Conservation (phyloP, 495 filamentous ascomycete species). For the Hypoxylon cercidicola region DNA sequence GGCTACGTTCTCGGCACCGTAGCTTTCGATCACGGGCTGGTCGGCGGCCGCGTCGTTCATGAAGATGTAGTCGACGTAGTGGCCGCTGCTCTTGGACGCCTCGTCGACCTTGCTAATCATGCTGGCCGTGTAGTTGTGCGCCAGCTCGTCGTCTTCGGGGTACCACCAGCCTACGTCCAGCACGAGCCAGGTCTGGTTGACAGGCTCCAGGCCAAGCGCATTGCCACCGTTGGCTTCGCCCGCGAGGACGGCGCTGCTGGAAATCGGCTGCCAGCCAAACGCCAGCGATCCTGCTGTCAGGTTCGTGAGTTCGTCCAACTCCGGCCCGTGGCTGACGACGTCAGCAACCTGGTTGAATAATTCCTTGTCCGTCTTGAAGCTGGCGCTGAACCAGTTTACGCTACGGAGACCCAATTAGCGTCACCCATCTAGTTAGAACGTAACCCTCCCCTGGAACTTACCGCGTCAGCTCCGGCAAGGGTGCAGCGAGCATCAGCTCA, state of each 20-base stretch:
- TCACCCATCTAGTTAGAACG: no score
- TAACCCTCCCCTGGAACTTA: not conserved
- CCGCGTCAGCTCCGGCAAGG: conserved; percentile 31
- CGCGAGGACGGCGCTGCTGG: conserved; percentile 33
- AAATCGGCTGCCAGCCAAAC: conserved; percentile 44
- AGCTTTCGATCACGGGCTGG: conserved; percentile 39
- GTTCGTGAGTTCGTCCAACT: conserved; percentile 34
- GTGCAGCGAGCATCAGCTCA: conserved; percentile 30
- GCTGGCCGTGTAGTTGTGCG: conserved; percentile 30
- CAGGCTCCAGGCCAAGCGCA: conserved; percentile 39
- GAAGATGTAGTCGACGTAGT: conserved; percentile 42
- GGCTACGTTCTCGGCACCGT: conserved; percentile 41
- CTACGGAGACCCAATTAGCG: conserved; percentile 18
- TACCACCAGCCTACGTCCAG: conserved; percentile 42
- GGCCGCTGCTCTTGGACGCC: conserved; percentile 26
- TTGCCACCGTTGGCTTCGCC: conserved; percentile 37
- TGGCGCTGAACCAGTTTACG: conserved; percentile 41
- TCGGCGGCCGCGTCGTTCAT: conserved; percentile 42
- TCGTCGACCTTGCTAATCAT: conserved; percentile 38
- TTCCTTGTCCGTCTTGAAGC: conserved; percentile 37
- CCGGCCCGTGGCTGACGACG: conserved; percentile 36
- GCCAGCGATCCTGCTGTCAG: conserved; percentile 42
- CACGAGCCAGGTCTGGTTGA: conserved; percentile 44
- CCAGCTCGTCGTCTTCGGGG: conserved; percentile 32
- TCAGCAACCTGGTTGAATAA: conserved; percentile 27